Conservation (phyloP, 129 eudicot species). For the Pulicaria dysenterica region DNA sequence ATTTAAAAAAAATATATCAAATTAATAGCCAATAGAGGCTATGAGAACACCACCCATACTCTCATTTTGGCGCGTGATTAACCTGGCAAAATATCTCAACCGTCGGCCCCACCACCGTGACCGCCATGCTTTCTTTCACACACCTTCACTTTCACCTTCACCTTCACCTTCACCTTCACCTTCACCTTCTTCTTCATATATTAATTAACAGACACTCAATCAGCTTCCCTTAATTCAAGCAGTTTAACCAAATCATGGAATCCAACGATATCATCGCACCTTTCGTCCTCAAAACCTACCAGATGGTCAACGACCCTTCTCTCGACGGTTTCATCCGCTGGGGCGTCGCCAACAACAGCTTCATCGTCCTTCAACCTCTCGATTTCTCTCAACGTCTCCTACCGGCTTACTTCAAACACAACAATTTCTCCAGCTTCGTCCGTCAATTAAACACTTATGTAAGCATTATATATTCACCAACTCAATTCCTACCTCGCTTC, state of each 20-base stretch:
- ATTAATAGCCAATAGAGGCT: too few species aligned
- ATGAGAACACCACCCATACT: not conserved
- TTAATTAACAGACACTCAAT: not conserved
- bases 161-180: not conserved
- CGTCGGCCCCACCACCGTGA: slow-evolving; percentile 27
- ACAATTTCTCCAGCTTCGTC: slow-evolving; percentile 71
- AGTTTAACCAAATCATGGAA: slow-evolving; percentile 32
- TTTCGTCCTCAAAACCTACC: slow-evolving; percentile 79
- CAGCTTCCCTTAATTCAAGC: too few species aligned
- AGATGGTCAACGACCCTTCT: slow-evolving; percentile 75
- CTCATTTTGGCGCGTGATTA: slow-evolving; percentile 27
- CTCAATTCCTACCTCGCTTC: not conserved
- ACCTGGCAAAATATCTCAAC: slow-evolving; percentile 28
- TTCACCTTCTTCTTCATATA: slow-evolving; percentile 13
- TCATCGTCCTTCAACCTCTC: slow-evolving; percentile 66
- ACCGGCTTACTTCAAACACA: slow-evolving; percentile 77
- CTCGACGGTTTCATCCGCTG: slow-evolving; percentile 56
- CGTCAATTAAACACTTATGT: slow-evolving; percentile 88
- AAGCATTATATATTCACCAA: slow-evolving; percentile 18
- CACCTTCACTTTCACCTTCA: not conserved
- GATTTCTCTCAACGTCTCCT: slow-evolving; percentile 60
- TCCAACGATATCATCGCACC: slow-evolving; percentile 55
- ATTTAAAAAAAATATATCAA: too few species aligned
- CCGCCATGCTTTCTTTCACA: slow-evolving; percentile 33
- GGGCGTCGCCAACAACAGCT: slow-evolving; percentile 68